Evolutionary conservation across 1,284 basidiomycete species (phyloP).

Genomic region (Athelia psychrophila): DNA sequence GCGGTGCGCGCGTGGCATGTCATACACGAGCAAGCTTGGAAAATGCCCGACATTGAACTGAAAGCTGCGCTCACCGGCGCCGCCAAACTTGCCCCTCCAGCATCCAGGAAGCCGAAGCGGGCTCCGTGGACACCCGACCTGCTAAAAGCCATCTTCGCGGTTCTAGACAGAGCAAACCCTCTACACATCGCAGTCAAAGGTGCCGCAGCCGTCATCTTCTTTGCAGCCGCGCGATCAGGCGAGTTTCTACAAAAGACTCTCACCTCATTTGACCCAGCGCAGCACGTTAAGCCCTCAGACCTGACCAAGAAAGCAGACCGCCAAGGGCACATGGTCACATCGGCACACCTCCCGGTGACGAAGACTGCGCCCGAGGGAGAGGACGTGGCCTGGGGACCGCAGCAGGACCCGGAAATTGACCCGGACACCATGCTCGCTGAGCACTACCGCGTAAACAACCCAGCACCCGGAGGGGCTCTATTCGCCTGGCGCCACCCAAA

Average conservation of each 20-base stretch:
- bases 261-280: slow-evolving; percentile 17
- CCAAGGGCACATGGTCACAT: slow-evolving; percentile 14
- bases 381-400: slow-evolving; percentile 23
- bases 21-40: slow-evolving; percentile 26
- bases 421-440: slow-evolving; percentile 19
- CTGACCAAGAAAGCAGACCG: slow-evolving; percentile 10
- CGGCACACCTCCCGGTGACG: slow-evolving; percentile 25
- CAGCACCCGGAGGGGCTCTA: slow-evolving; percentile 14
- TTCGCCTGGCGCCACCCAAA: slow-evolving; percentile 23
- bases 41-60: slow-evolving; percentile 14
- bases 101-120: slow-evolving; percentile 17
- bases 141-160: slow-evolving; percentile 10
- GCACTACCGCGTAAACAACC: slow-evolving; percentile 29
- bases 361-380: slow-evolving; percentile 22
- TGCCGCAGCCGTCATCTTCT: slow-evolving; percentile 33
- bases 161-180: slow-evolving; percentile 18
- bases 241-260: too few relatives aligned
- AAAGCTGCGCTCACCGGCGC: slow-evolving; percentile 20
- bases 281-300: slow-evolving; percentile 18
- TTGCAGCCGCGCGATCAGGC: slow-evolving; percentile 19
- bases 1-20: slow-evolving; percentile 33
- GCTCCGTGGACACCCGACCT: slow-evolving; percentile 17
- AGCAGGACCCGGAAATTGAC: slow-evolving; percentile 23
- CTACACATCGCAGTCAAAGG: slow-evolving; percentile 29
- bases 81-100: slow-evolving; percentile 12